A percentile compares a stretch with the other conserved stretches of the same genome.
Conservation (phyloP, 1,284 basidiomycete species). For the Ceratobasidium sp. region DNA sequence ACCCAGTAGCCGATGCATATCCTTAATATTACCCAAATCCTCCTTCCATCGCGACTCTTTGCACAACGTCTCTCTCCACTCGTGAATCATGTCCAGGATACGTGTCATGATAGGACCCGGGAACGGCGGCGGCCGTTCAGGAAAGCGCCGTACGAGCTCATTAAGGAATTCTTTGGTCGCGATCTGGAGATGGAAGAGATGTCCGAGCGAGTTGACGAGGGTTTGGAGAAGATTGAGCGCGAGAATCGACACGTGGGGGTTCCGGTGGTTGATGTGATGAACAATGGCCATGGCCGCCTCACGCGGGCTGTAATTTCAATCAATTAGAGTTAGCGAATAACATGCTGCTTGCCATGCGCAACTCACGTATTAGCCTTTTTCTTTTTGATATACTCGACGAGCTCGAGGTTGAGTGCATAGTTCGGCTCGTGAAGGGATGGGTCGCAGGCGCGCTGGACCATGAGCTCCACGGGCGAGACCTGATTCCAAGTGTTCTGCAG, state of each 20-base stretch:
- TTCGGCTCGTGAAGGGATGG: slow-evolving; percentile 89
- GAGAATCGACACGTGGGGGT: slow-evolving; percentile 88
- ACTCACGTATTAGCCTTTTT: slow-evolving; percentile 97
- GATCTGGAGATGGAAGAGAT: slow-evolving; percentile 96
- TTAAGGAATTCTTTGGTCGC: slow-evolving; percentile 99
- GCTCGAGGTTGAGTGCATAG: slow-evolving; percentile 91
- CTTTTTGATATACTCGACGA: slow-evolving; percentile 91
- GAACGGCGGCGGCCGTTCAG: slow-evolving; percentile 95
- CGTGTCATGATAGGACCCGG: slow-evolving; percentile 94
- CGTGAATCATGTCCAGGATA: slow-evolving; percentile 92
- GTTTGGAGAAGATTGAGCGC: slow-evolving; percentile 89
- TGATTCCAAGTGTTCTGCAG: slow-evolving; percentile 49
- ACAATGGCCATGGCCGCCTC: slow-evolving; percentile 89
- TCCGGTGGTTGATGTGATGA: slow-evolving; percentile 86
- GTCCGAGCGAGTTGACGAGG: slow-evolving; percentile 94
- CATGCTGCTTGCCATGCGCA: neutral
- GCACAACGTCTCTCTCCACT: slow-evolving; percentile 97
- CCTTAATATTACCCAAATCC: slow-evolving; percentile 95
- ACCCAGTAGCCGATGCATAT: slow-evolving; percentile 95
- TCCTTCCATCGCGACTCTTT: slow-evolving; percentile 92
- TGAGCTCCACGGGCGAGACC: slow-evolving; percentile 70
- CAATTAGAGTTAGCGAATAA: slow-evolving; percentile 30
- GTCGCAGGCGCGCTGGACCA: slow-evolving; percentile 88
- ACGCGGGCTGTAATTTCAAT: slow-evolving; percentile 68
- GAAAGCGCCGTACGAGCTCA: slow-evolving; percentile 97